phyloP scores from a whole-genome alignment of 306 rosid genomes.

The Trichosanthes truncata region DNA sequence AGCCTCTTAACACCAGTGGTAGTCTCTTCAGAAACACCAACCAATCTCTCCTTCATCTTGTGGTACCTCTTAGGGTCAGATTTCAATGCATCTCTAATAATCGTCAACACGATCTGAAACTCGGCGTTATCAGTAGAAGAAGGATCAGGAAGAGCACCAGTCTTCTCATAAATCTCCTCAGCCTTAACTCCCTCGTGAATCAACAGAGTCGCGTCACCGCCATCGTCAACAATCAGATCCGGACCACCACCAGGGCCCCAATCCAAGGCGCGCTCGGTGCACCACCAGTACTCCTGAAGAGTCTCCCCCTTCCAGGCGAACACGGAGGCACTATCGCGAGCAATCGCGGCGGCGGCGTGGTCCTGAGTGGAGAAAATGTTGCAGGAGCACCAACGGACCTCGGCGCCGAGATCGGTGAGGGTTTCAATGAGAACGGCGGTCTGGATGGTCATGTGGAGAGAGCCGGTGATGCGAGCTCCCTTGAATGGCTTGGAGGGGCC shows the following conservation, averaged over 20 bases:
- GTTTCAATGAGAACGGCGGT: conserved; percentile 69
- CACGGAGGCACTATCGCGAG: conserved; percentile 55
- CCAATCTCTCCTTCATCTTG: conserved; percentile 54
- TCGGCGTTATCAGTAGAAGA: conserved; percentile 45
- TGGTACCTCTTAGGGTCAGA: conserved; percentile 51
- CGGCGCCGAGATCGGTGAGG: conserved; percentile 63
- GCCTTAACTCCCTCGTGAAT: conserved; percentile 71
- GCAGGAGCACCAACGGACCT: conserved; percentile 82
- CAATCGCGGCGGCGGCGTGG: conserved; percentile 73
- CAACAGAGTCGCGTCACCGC: conserved; percentile 53
- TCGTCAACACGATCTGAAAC: conserved; percentile 49
- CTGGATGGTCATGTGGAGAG: conserved; percentile 76
- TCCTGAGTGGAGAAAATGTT: conserved; percentile 78
- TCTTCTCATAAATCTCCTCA: conserved; percentile 38
- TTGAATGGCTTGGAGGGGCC: conserved; percentile 63
- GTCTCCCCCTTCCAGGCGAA: conserved; percentile 82
- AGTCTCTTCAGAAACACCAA: conserved; percentile 77
- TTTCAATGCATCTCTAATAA: conserved; percentile 53
- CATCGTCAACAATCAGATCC: conserved; percentile 65
- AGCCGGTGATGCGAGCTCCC: conserved; percentile 60
- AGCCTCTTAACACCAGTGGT: conserved; percentile 79
- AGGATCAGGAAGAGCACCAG: conserved; percentile 38
- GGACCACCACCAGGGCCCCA: conserved; percentile 74
- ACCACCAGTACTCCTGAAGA: conserved; percentile 81
- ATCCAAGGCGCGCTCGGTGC: conserved; percentile 58